phyloP scores from a whole-genome alignment of 495 filamentous ascomycete species.

The Penicillium mononematosum region DNA sequence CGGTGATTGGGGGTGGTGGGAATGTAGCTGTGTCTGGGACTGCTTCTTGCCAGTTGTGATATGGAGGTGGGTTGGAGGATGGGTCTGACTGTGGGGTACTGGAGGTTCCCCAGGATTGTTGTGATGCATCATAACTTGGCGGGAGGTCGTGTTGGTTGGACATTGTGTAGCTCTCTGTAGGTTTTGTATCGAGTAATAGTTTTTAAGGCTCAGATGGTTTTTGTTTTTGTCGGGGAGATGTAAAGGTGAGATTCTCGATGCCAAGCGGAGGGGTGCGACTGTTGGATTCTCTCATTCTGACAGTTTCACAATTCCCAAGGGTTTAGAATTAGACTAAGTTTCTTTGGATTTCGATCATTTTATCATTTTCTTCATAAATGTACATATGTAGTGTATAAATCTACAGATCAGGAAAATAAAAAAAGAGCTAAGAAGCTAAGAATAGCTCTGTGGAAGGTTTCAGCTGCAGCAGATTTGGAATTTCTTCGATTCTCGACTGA shows the following conservation, averaged over 20 bases:
- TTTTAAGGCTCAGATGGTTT: background rate
- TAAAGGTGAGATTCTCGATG: background rate
- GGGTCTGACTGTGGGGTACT: background rate
- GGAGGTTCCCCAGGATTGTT: slow-evolving; percentile 12
- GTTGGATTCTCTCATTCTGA: background rate
- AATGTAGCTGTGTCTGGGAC: slow-evolving; percentile 78
- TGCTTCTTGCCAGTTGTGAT: slow-evolving; percentile 77
- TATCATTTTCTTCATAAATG: background rate
- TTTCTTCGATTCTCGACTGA: slow-evolving; percentile 13
- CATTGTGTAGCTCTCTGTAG: background rate
- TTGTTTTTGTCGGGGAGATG: background rate
- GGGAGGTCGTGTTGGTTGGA: slow-evolving; percentile 21
- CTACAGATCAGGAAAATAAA: background rate
- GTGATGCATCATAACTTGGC: slow-evolving; percentile 34
- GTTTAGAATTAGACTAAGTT: background rate
- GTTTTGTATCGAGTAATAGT: background rate
- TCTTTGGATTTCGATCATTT: too few species aligned
- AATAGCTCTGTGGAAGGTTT: slow-evolving; percentile 22
- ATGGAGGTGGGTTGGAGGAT: slow-evolving; percentile 49
- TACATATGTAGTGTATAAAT: background rate
- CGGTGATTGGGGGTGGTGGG: slow-evolving; percentile 75
- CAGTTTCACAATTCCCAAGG: background rate
- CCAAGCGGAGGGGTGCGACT: background rate
- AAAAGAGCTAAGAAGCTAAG: slow-evolving; percentile 23
- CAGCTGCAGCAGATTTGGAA: slow-evolving; percentile 20